Conservation (phyloP, 345 rosid species). For the Moricandia moricandioides region DNA sequence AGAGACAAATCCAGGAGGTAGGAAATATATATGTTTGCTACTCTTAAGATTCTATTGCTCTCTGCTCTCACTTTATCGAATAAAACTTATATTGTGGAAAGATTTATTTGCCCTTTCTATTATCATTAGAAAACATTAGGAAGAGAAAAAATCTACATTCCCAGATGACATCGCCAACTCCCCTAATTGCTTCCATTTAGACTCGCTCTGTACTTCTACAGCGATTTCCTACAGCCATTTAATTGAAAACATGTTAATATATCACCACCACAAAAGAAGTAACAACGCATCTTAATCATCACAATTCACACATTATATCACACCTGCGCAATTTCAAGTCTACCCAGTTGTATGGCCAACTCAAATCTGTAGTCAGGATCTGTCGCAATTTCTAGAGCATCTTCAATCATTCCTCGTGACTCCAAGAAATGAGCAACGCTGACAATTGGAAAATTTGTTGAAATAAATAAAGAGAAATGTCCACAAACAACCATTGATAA, state of each 20-base stretch:
- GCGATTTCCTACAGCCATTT: slow-evolving; percentile 72
- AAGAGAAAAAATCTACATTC: slow-evolving; percentile 49
- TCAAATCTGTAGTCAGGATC: slow-evolving; percentile 97
- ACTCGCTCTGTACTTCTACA: slow-evolving; percentile 71
- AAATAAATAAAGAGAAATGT: slow-evolving; percentile 14
- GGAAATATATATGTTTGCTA: not conserved
- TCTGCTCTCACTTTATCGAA: not conserved
- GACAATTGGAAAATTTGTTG: slow-evolving; percentile 19
- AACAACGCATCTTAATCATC: not conserved
- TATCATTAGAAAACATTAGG: not conserved
- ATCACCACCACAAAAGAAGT: not conserved
- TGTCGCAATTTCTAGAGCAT: slow-evolving; percentile 93
- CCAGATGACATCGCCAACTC: slow-evolving; percentile 96
- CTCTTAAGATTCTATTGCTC: not conserved
- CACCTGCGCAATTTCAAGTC: slow-evolving; percentile 95
- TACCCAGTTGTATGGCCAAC: slow-evolving; percentile 92
- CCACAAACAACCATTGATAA: not conserved
- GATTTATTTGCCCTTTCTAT: too few species aligned
- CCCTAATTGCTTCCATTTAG: slow-evolving; percentile 98
- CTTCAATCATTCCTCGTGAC: slow-evolving; percentile 94
- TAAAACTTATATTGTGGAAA: not conserved
- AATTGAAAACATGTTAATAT: not conserved
- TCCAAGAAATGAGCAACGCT: slow-evolving; percentile 99
- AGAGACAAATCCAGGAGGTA: slow-evolving; percentile 1
- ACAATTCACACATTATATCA: slow-evolving; percentile 18